A percentile compares a stretch with the other conserved stretches of the same genome.
Conservation (phyloP, 176 grass and related monocot species). For the Pharus latifolius region DNA sequence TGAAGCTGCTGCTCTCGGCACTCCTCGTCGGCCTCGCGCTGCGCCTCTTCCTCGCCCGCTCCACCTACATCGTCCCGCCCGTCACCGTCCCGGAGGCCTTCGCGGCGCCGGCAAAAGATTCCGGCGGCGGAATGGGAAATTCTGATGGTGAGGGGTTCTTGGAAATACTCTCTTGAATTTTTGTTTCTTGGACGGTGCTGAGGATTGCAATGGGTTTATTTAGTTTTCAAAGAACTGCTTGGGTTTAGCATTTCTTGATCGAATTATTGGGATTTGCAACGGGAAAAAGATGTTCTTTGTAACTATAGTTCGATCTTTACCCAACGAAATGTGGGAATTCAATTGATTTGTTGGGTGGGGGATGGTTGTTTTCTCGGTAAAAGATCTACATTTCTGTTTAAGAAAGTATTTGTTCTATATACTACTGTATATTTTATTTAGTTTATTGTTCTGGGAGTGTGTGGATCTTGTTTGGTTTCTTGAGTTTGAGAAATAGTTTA, state of each 20-base stretch:
- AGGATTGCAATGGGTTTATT: neutral
- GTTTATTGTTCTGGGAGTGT: neutral
- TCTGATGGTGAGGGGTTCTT: conserved; percentile 21
- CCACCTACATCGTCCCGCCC: conserved; percentile 1
- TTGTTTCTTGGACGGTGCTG: neutral
- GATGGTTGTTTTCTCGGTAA: neutral
- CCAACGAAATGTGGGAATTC: neutral
- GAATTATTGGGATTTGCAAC: neutral
- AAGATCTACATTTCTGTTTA: neutral
- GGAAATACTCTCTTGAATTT: neutral
- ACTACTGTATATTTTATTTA: neutral
- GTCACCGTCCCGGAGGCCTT: neutral
- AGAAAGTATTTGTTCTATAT: neutral
- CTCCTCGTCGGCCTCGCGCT: conserved; percentile 46
- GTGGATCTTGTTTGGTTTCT: neutral
- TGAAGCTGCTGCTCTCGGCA: conserved; percentile 36
- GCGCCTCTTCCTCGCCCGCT: conserved; percentile 29
- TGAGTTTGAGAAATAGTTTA: neutral
- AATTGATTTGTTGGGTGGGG: neutral
- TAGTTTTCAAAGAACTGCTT: neutral
- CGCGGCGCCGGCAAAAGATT: neutral
- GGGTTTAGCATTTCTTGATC: neutral
- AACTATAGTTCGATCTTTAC: neutral
- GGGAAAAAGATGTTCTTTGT: neutral
- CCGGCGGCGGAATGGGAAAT: neutral